Evolutionary conservation across 805 yeast species (phyloP).

Genomic region (Teunomyces stri): DNA sequence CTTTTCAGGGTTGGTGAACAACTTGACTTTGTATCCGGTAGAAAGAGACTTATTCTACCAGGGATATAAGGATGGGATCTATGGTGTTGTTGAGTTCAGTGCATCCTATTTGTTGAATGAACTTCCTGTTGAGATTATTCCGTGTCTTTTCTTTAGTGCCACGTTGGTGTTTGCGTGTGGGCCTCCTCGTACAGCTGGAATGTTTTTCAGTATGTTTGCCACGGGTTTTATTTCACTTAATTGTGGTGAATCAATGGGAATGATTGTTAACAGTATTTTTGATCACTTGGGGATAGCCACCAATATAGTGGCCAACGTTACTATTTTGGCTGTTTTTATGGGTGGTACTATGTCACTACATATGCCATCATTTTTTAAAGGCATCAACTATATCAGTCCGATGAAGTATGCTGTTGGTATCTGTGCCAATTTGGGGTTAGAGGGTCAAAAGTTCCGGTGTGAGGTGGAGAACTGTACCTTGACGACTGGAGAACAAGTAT

Average conservation of each 20-base stretch:
- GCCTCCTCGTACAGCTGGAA: constrained; percentile 19
- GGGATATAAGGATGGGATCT: constrained; percentile 23
- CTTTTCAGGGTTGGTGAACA: constrained; percentile 24
- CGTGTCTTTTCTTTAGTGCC: constrained; percentile 19
- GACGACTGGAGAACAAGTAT: constrained; percentile 32
- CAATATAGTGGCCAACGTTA: constrained; percentile 17
- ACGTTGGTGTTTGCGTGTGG: constrained; percentile 22
- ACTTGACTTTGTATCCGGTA: constrained; percentile 20
- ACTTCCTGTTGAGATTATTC: constrained; percentile 22
- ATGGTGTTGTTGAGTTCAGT: constrained; percentile 20
- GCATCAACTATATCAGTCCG: constrained; percentile 23
- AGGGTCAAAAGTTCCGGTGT: constrained; percentile 18
- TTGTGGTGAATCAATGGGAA: constrained; percentile 26
- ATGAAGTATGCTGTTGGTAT: constrained; percentile 23
- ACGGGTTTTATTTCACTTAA: constrained; percentile 17
- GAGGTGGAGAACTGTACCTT: constrained; percentile 19
- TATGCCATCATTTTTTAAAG: constrained; percentile 25
- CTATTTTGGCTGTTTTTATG: constrained; percentile 24
- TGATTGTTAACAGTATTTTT: constrained; percentile 21
- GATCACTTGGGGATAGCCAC: constrained; percentile 24
- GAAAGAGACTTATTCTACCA: constrained; percentile 25
- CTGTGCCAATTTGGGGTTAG: constrained; percentile 19
- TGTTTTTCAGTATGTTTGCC: constrained; percentile 20
- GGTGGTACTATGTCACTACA: constrained; percentile 30
- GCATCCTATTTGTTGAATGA: constrained; percentile 23